Percentiles rank a stretch among this genome's conserved stretches.
These are phyloP conservation scores for Pseudomassariella vexata DNA, from an alignment of 2,329 filamentous ascomycete species.

Conservation along the genomic window DNA sequence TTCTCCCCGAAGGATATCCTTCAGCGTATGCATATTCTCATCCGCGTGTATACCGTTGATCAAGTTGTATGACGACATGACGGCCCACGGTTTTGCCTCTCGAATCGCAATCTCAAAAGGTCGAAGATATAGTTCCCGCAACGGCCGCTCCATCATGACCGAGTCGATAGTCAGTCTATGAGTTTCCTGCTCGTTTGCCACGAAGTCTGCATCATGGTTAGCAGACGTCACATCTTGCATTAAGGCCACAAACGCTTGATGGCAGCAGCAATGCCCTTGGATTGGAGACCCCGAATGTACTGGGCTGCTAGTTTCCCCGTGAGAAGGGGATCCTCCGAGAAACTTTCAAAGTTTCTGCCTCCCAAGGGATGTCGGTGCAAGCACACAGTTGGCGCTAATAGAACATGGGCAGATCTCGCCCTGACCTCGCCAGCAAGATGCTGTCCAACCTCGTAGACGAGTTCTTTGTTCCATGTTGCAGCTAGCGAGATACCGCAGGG, in stretches of 20 bases:
- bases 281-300: slow-evolving; percentile 68
- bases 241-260: slow-evolving; percentile 58
- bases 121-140: slow-evolving; percentile 67
- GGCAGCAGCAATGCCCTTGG: slow-evolving; percentile 67
- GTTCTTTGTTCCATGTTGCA: slow-evolving; percentile 69
- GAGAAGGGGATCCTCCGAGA: slow-evolving; percentile 75
- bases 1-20: slow-evolving; percentile 52
- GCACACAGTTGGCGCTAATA: slow-evolving; percentile 74
- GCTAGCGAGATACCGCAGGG: slow-evolving; percentile 75
- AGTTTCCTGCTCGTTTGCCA: slow-evolving; percentile 70
- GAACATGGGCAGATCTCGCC: slow-evolving; percentile 66
- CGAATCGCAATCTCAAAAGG: slow-evolving; percentile 69
- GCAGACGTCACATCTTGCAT: too few species aligned
- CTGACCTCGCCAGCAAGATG: slow-evolving; percentile 67
- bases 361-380: slow-evolving; percentile 77
- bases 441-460: slow-evolving; percentile 64
- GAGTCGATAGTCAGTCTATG: slow-evolving; percentile 60
- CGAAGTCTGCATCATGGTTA: slow-evolving; percentile 49
- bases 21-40: slow-evolving; percentile 49
- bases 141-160: slow-evolving; percentile 55
- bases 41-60: slow-evolving; percentile 59
- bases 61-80: slow-evolving; percentile 66
- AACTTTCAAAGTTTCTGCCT: slow-evolving; percentile 83
- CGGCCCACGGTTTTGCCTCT: slow-evolving; percentile 62
- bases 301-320: slow-evolving; percentile 68